Evolutionary conservation across 2,329 filamentous ascomycete genomes (phyloP).

Genomic region (Chrysoporthe austroafricana): DNA sequence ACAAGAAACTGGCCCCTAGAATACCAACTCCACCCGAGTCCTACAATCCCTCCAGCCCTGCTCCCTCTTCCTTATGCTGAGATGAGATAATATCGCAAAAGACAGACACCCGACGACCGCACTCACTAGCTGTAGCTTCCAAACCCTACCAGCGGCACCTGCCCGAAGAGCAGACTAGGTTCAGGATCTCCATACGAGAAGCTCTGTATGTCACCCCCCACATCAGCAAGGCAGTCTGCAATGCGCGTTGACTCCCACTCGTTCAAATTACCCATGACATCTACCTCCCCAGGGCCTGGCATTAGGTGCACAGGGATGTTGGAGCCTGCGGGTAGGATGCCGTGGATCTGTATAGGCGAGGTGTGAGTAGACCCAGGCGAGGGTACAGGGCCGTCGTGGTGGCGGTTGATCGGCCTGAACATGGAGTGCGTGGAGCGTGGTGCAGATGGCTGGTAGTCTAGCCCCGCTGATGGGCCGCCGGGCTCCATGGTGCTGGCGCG

Average conservation of each 20-base stretch:
- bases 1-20: background rate
- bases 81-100: background rate
- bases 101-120: background rate
- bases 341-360: constrained; percentile 34
- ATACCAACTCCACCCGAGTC: background rate
- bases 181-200: constrained; percentile 28
- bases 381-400: background rate
- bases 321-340: constrained; percentile 1
- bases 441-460: constrained; percentile 31
- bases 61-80: background rate
- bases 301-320: background rate
- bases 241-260: constrained; percentile 30
- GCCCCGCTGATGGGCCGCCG: constrained; percentile 26
- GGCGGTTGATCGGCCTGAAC: constrained; percentile 46
- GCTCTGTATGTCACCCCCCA: constrained; percentile 29
- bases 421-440: constrained; percentile 38
- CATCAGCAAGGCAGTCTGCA: constrained; percentile 33
- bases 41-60: background rate
- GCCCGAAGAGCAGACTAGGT: constrained; percentile 13
- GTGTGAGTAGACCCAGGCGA: constrained; percentile 38
- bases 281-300: background rate
- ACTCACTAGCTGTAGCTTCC: background rate
- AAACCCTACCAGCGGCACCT: constrained; percentile 12
- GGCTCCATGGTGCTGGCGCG: constrained; percentile 39
- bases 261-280: constrained; percentile 15